Conservation (phyloP, 129 eudicot species). For the Flaveria brownii region DNA sequence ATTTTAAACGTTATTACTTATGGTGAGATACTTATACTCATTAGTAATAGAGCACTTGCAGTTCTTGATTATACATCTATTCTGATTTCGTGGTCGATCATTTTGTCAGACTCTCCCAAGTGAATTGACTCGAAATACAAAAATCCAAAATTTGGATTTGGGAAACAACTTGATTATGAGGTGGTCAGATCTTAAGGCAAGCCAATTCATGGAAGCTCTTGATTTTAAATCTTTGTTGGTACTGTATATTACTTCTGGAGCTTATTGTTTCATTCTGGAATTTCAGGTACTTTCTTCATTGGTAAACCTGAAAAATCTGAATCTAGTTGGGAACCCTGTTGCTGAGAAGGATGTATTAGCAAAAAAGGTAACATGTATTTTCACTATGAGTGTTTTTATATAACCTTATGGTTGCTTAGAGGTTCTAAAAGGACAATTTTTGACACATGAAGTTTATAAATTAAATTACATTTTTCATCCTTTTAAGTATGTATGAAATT, state of each 20-base stretch:
- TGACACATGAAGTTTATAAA: not conserved
- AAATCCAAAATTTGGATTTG: slow-evolving; percentile 71
- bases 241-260: not conserved
- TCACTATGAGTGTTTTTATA: slow-evolving; percentile 9
- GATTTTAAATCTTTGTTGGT: not conserved
- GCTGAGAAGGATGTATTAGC: slow-evolving; percentile 63
- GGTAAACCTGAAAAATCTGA: slow-evolving; percentile 64
- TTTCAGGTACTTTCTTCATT: slow-evolving; percentile 71
- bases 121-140: slow-evolving; percentile 58
- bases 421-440: not conserved
- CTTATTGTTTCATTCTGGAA: slow-evolving; percentile 23
- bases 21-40: not conserved
- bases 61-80: not conserved
- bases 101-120: slow-evolving; percentile 56
- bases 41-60: slow-evolving; percentile 2
- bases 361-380: slow-evolving; percentile 55
- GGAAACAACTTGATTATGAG: slow-evolving; percentile 77
- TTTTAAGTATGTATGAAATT: too few species aligned
- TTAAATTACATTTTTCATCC: too few species aligned
- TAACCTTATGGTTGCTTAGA: slow-evolving; percentile 7
- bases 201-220: slow-evolving; percentile 19
- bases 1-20: slow-evolving; percentile 1
- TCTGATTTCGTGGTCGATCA: slow-evolving; percentile 2
- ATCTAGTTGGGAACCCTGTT: slow-evolving; percentile 86
- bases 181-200: slow-evolving; percentile 81